A percentile compares a stretch with the other conserved stretches of the same genome.
Evolutionary conservation across 768 basidiomycete genomes (phyloP).

Genomic region (Wakefieldia striispora): DNA sequence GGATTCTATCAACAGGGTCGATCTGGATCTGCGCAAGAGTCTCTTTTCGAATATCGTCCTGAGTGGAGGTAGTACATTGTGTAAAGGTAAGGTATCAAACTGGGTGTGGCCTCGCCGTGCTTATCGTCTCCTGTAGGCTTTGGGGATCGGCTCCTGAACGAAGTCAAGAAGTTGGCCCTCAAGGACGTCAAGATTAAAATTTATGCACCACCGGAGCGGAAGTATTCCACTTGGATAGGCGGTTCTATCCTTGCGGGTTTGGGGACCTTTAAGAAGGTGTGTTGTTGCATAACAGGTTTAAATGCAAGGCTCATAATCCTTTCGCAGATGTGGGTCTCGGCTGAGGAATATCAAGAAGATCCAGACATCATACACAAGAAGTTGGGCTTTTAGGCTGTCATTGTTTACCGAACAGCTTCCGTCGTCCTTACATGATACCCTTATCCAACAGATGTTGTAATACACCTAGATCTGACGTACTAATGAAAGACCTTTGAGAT

Average conservation of each 20-base stretch:
- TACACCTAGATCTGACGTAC: slow-evolving; percentile 26
- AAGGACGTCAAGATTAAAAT: slow-evolving; percentile 99
- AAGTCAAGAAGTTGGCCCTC: slow-evolving; percentile 93
- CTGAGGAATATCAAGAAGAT: slow-evolving; percentile 99
- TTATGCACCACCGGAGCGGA: slow-evolving; percentile 98
- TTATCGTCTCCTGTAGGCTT: slow-evolving; percentile 55
- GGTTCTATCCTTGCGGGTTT: slow-evolving; percentile 95
- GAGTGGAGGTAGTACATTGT: slow-evolving; percentile 94
- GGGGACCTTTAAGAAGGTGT: slow-evolving; percentile 95
- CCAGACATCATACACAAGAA: slow-evolving; percentile 98
- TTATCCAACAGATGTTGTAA: slow-evolving; percentile 33
- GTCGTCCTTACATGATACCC: slow-evolving; percentile 32
- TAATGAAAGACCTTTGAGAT: slow-evolving; percentile 22
- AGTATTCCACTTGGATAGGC: slow-evolving; percentile 97
- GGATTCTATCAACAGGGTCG: slow-evolving; percentile 96
- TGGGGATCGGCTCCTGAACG: slow-evolving; percentile 92
- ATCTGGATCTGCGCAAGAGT: slow-evolving; percentile 92
- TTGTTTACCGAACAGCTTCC: slow-evolving; percentile 12
- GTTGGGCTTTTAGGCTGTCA: slow-evolving; percentile 61
- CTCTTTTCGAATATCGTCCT: slow-evolving; percentile 96
- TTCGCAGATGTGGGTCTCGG: slow-evolving; percentile 96
- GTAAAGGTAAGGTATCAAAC: slow-evolving; percentile 61
- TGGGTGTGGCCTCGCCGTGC: slow-evolving; percentile 19
- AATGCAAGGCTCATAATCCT: slow-evolving; percentile 7
- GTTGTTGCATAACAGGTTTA: not conserved